Base-by-base conservation (phyloP, 768 basidiomycete genomes). In the Exsudoporus frostii region DNA sequence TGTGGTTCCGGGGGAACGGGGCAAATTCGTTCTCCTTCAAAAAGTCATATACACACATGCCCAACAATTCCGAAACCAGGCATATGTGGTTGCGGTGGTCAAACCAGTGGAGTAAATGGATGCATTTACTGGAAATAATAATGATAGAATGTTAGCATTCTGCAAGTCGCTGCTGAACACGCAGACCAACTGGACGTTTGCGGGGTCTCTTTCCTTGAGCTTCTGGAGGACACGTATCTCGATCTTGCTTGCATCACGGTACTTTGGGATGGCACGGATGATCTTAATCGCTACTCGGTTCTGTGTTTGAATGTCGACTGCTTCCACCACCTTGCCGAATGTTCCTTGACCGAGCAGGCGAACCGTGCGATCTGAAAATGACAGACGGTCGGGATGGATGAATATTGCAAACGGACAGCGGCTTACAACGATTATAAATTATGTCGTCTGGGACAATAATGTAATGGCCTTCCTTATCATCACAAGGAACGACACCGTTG, bases 391-490 rank as follows among this genome's bases (percentile, higher is more conserved):
- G 54, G 50, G 54, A 45, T 42, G 34, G 17, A 19, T 32, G 30
- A 17, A 38, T 39, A 39, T 48, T 47, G 42, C 46, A 49, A 13
- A 33, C 47, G 43, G 52, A 47, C 25, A 40, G 25, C 22, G 24
- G 77, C 86, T 62, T 73, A 92, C 95, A 96, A 63, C 90, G 87
- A 61, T 80, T 79, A 66, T 85, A 80, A 56, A 99, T 90, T 64
- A 92, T 79, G 73, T 94, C 95, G 71, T 92, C 91, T 47, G 88
- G 84, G 54, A 86, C 84, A 68, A 98, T 90, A 65, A 98, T 95
- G 72, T 95, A 99, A 75, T 99, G 97, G 14, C 97, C 97, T 68
- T 99, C 97, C 73, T 96, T 90, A 76, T 99, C 97, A 70, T 97
- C 94, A 74, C 92, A 97, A 50, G 90, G 75, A 45, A 83, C 77